These are phyloP conservation scores for Ogataea corticis DNA, from an alignment of 805 yeast species.

Conservation along the genomic window DNA sequence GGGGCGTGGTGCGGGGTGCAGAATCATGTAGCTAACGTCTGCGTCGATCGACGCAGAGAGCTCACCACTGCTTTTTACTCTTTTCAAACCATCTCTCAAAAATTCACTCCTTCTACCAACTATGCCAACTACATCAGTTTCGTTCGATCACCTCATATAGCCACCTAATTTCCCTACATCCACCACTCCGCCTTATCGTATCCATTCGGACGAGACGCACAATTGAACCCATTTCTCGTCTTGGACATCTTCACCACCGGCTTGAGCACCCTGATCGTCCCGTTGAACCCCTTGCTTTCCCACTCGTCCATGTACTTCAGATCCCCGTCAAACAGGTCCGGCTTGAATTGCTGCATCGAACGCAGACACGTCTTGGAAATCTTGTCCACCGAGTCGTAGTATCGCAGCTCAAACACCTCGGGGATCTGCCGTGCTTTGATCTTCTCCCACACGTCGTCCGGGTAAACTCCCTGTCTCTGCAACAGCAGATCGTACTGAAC, in stretches of 20 bases:
- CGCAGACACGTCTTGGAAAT: constrained; percentile 24
- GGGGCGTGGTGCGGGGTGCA: no score
- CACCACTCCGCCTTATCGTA: constrained; percentile 28
- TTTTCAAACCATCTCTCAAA: no score
- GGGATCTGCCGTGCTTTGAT: constrained; percentile 20
- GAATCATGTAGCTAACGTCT: no score
- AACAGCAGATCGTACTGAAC: constrained; percentile 35
- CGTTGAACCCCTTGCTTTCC: constrained; percentile 20
- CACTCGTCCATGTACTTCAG: constrained; percentile 30
- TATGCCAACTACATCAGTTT: background rate
- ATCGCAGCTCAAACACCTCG: constrained; percentile 22
- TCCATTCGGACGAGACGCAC: constrained; percentile 27
- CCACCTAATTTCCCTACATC: constrained; percentile 3
- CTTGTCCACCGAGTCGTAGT: constrained; percentile 23
- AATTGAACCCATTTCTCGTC: constrained; percentile 26
- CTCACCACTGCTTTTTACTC: no score
- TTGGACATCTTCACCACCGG: constrained; percentile 20
- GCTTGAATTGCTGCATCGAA: constrained; percentile 25
- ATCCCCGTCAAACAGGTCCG: constrained; percentile 33
- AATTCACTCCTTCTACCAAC: no score
- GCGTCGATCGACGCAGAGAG: no score
- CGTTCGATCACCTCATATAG: background rate
- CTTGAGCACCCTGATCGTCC: constrained; percentile 18
- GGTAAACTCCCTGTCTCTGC: constrained; percentile 30
- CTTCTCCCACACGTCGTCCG: constrained; percentile 24